Conservation (phyloP, 139 green algal species). For the Chloropicon primus region DNA sequence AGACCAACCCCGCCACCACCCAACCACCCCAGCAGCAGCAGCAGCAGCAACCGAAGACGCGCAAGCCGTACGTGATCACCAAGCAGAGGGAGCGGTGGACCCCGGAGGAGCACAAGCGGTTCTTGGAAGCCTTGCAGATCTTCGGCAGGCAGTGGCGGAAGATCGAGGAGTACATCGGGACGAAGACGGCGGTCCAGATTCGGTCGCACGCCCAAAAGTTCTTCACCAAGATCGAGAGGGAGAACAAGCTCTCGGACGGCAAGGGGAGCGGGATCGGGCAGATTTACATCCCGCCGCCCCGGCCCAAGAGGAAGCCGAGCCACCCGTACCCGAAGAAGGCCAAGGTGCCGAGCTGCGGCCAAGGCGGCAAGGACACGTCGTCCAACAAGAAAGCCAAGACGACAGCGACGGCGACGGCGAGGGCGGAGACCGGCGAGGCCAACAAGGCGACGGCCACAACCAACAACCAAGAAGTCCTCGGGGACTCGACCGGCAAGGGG, state of each 20-base stretch:
- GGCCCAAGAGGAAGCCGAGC: constrained; percentile 67
- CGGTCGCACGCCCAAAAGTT: constrained; percentile 90
- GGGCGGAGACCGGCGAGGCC: no score
- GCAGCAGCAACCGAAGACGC: no score
- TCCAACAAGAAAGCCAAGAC: neutral
- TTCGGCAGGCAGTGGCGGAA: constrained; percentile 56
- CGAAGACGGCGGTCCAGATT: constrained; percentile 91
- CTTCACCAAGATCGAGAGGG: constrained; percentile 50
- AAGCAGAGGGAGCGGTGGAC: constrained; percentile 69
- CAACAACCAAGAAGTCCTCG: no score
- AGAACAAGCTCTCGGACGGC: neutral
- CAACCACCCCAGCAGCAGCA: neutral
- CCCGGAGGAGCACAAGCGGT: constrained; percentile 72
- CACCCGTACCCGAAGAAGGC: constrained; percentile 63
- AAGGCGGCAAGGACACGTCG: neutral
- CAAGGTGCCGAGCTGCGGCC: neutral
- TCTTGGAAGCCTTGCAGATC: constrained; percentile 72
- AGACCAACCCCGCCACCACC: neutral
- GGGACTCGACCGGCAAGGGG: no score
- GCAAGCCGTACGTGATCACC: constrained; percentile 56
- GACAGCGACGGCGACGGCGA: neutral
- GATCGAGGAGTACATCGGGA: constrained; percentile 80
- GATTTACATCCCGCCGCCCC: constrained; percentile 66
- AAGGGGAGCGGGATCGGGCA: constrained; percentile 40
- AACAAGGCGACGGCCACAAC: no score